phyloP scores from a whole-genome alignment of 192 early-diverging fungal species.

The Gonapodya sp. region DNA sequence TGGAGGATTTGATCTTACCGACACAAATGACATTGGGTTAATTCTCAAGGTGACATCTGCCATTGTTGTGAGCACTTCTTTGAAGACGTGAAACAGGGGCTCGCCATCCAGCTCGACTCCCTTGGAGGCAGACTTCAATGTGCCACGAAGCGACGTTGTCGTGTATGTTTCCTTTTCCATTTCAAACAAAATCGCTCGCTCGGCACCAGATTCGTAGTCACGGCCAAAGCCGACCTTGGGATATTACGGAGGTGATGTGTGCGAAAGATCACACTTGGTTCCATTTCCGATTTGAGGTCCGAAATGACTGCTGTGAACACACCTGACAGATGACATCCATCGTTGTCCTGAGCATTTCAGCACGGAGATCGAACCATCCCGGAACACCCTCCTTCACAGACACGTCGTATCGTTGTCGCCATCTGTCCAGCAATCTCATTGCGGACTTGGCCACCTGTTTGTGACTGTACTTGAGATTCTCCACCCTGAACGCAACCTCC shows the following conservation, averaged over 20 bases:
- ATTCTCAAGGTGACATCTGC: background rate
- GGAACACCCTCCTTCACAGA: background rate
- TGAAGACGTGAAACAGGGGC: background rate
- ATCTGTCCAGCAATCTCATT: background rate
- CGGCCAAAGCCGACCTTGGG: background rate
- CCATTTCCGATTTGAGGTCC: too few species aligned
- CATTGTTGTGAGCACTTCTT: constrained; percentile 1
- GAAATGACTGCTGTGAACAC: background rate
- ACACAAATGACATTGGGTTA: background rate
- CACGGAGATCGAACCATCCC: constrained; percentile 2
- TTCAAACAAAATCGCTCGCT: background rate
- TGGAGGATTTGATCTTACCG: background rate
- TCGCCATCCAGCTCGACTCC: background rate
- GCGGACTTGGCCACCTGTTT: constrained; percentile 4
- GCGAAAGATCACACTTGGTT: too few species aligned
- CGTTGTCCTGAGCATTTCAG: constrained; percentile 2
- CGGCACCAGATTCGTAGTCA: background rate
- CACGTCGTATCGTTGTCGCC: background rate
- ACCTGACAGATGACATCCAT: constrained; percentile 9
- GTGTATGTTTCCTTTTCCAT: background rate
- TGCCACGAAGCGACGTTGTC: background rate
- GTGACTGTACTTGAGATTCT: constrained; percentile 9
- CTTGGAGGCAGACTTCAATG: background rate
- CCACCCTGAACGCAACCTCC: constrained; percentile 1
- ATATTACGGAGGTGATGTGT: background rate